These are phyloP conservation scores for Leucosporidium scottii DNA, from an alignment of 768 basidiomycete species.

Conservation along the genomic window DNA sequence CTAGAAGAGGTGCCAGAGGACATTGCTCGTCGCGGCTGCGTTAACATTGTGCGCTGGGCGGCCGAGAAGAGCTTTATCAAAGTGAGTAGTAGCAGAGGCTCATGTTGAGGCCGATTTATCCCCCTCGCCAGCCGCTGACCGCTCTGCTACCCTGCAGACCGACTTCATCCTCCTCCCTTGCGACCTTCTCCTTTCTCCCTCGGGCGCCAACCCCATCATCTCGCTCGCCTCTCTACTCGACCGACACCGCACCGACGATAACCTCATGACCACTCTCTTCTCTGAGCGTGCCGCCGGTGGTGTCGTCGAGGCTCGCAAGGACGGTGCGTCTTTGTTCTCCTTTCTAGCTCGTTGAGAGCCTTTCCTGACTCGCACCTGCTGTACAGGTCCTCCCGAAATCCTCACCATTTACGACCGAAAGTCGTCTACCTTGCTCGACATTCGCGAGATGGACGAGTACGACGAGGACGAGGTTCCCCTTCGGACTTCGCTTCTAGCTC, in stretches of 20 bases:
- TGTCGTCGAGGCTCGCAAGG: conserved; percentile 22
- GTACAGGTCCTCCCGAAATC: conserved; percentile 15
- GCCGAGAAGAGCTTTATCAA: conserved; percentile 22
- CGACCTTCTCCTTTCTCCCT: conserved; percentile 29
- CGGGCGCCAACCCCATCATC: conserved; percentile 2
- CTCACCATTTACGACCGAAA: conserved; percentile 23
- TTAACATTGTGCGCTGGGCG: conserved; percentile 22
- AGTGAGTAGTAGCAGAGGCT: conserved; percentile 6
- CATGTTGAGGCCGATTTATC: too few species aligned
- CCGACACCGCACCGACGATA: conserved; percentile 30
- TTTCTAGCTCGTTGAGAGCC: too few species aligned
- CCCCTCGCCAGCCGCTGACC: background rate
- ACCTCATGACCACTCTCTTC: conserved; percentile 33
- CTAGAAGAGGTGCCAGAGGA: conserved; percentile 32
- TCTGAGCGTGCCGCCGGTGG: conserved; percentile 22
- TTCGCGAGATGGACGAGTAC: conserved; percentile 30
- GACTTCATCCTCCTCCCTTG: conserved; percentile 33
- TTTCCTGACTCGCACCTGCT: background rate
- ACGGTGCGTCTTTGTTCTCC: background rate
- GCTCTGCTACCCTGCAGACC: conserved; percentile 4
- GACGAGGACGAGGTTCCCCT: conserved; percentile 27
- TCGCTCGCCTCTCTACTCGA: conserved; percentile 31
- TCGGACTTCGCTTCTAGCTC: conserved; percentile 18
- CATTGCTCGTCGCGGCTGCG: conserved; percentile 8
- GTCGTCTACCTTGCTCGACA: conserved; percentile 18